Evolutionary conservation across 2,329 filamentous ascomycete species (phyloP), one percentile per base, ranked within the genome.

Genomic region (Knoxdaviesia capensis): DNA sequence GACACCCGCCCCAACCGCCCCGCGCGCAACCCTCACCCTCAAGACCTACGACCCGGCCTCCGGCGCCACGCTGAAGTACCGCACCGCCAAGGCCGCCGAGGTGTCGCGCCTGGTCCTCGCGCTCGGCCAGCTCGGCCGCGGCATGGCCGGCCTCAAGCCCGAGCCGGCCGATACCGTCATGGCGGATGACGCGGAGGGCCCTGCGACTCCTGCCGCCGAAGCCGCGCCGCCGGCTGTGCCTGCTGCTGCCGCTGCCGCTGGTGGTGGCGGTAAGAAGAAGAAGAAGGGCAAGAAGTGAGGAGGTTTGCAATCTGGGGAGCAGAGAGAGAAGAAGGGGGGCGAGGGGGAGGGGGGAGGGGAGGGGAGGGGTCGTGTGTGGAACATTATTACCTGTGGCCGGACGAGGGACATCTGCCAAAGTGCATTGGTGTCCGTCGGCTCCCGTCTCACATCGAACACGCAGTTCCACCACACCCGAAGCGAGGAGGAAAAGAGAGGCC

Each of bases 41-140:
- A 96, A 93, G 64, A 90, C 90, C 5, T 96, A 77, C 63, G 84
- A 94, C 57, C 81, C 90, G 1, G 65, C 64, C 36, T 80, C 77
- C 43, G 90, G 90, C 53, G 77, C 79, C 44, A 79, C 79, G 46
- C 69, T 98, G 48, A 93, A 94, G 62, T 96, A 94, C 66, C 71
- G 74, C 56, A 98, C 90, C 34, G 80, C 79, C 55, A 93, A 94
- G 61, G 84, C 81, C 20, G 83, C 84, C 20, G 88, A 96, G 61
- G 86, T 98, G 7, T 79, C 80, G 29, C 69, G 90, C 31, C 62
- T 98, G 52, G 73, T 98, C 44, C 73, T 75, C 41, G 74, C 78
- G 37, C 59, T 98, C 47, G 86, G 85, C 1, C 70, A 73, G 44
- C 59, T 94, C 49, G 84, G 79, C n/a, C 69, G 76, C 43, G 71